phyloP scores from a whole-genome alignment of 441 rosid species.

The Euphorbia celastroides region DNA sequence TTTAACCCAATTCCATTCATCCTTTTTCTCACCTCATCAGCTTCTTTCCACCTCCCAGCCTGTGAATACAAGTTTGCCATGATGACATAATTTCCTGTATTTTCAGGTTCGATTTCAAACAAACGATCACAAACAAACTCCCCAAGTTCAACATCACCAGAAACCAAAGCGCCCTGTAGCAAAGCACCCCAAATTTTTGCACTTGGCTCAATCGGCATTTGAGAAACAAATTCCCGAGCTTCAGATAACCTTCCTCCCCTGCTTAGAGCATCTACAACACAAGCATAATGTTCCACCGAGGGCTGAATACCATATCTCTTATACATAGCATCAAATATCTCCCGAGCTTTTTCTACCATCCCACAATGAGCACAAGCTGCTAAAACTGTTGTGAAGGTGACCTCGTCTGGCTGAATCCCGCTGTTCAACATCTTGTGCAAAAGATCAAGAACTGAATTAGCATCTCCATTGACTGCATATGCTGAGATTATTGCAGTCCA shows the following conservation, averaged over 20 bases:
- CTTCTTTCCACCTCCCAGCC: slow-evolving; percentile 84
- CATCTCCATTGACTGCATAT: slow-evolving; percentile 68
- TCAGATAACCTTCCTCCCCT: slow-evolving; percentile 64
- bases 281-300: slow-evolving; percentile 72
- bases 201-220: slow-evolving; percentile 64
- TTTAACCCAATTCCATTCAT: slow-evolving; percentile 52
- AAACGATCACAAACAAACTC: slow-evolving; percentile 48
- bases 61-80: slow-evolving; percentile 79
- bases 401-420: slow-evolving; percentile 59
- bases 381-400: slow-evolving; percentile 64
- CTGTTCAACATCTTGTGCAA: slow-evolving; percentile 52
- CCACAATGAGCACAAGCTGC: slow-evolving; percentile 75
- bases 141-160: slow-evolving; percentile 63
- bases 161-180: slow-evolving; percentile 69
- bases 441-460: slow-evolving; percentile 38
- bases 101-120: slow-evolving; percentile 71
- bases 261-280: slow-evolving; percentile 71
- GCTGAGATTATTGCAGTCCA: slow-evolving; percentile 89
- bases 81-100: slow-evolving; percentile 59
- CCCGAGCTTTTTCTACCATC: slow-evolving; percentile 49
- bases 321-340: slow-evolving; percentile 48
- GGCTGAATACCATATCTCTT: slow-evolving; percentile 42
- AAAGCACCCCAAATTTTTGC: slow-evolving; percentile 85
- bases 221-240: slow-evolving; percentile 57
- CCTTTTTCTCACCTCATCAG: slow-evolving; percentile 52